Base-by-base conservation (phyloP, 768 basidiomycete species). In the Auricularia auricula-judae region DNA sequence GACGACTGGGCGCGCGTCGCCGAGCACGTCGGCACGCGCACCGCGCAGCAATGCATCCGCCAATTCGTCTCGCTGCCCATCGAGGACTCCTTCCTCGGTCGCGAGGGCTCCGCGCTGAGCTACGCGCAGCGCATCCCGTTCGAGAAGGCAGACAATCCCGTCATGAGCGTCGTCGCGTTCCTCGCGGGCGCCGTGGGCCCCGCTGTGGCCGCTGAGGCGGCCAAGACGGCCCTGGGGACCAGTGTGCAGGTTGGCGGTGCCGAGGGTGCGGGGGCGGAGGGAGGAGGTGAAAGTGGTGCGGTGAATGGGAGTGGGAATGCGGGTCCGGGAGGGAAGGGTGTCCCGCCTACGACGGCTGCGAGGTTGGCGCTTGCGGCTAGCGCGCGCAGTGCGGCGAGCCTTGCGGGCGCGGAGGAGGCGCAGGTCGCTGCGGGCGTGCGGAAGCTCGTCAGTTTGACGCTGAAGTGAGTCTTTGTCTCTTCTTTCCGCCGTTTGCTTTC, bases 121-220 rank as follows among this genome's bases (percentile, higher is more conserved):
- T 93, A 86, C 63, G 39, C 59, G 14, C 85, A 86, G 0, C 77
- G 88, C 16, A 81, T 97, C 63, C 96, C 96, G 0, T 97, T 98
- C 72, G 89, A 93, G 69, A 91, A 93, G 73, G 86, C 91, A 3
- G 97, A 99, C 71, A 98, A 98, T 71, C 97, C 97, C 0, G 93
- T 99, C 18, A 93, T 99, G 93, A 93, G 91, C 73, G 97, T 98
- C 29, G 95, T 98, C 21, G 93, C 97, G 1, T 98, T 98, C 78
- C 80, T 99, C 29, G 93, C 97, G 7, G 90, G 92, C 4, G 93
- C 95, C 10, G 89, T 98, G 5, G 86, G 86, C 10, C 93, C 93
- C 0, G 87, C 87, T 0, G 89, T 97, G 3, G 96, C 95, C 3
- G 90, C 93, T 0, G 93, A 93, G 66, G 96, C 95, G 1, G 97